Evolutionary conservation across 768 basidiomycete species (phyloP).

Genomic region (Paxillus involutus): DNA sequence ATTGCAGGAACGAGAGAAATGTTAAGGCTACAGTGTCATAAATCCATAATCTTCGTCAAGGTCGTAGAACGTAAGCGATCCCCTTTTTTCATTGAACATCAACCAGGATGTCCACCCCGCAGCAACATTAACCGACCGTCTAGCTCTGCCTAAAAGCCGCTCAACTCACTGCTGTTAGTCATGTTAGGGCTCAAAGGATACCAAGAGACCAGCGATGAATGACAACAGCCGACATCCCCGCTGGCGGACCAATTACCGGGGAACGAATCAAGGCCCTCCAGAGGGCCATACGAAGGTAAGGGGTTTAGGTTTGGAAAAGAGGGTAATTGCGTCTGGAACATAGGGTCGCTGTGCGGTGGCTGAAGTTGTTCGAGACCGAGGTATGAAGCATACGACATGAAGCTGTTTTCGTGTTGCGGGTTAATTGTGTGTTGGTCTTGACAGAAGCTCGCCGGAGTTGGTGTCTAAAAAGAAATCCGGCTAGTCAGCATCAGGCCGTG

Average conservation of each 20-base stretch:
- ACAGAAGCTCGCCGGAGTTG: slow-evolving; percentile 21
- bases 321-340: neutral
- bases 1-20: too few relatives aligned
- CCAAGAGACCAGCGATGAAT: neutral
- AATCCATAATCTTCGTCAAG: neutral
- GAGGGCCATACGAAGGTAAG: neutral
- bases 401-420: neutral
- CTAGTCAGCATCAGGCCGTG: slow-evolving; percentile 2
- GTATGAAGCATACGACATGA: neutral
- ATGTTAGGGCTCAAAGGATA: slow-evolving; percentile 1
- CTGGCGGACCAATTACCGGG: neutral
- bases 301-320: neutral
- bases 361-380: slow-evolving; percentile 4
- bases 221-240: neutral
- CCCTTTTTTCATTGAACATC: neutral
- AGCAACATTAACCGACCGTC: neutral
- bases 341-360: neutral
- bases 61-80: neutral
- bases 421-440: neutral
- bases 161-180: neutral
- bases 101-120: neutral
- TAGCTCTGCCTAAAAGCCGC: neutral
- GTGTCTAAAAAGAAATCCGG: slow-evolving; percentile 20
- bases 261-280: neutral
- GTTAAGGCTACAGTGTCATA: neutral